Evolutionary conservation across 805 yeast genomes (phyloP).

Genomic region (Myxozyma sirexii): DNA sequence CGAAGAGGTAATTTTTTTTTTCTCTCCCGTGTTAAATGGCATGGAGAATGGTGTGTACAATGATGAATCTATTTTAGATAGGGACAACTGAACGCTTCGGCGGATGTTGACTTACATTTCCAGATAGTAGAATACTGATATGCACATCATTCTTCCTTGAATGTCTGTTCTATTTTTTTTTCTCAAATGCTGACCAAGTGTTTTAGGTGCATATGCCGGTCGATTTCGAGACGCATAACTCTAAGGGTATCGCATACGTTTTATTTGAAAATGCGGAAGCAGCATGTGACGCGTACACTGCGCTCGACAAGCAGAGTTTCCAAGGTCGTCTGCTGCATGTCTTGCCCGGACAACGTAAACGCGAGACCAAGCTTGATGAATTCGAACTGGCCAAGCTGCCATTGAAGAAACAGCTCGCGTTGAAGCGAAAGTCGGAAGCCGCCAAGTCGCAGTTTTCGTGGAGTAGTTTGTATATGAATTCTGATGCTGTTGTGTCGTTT

Average conservation of each 20-base stretch:
- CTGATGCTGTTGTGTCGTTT: constrained; percentile 87
- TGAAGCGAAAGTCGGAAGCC: constrained; percentile 83
- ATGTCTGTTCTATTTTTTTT: not conserved
- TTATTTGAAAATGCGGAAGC: constrained; percentile 67
- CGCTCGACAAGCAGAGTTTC: constrained; percentile 82
- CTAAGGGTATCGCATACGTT: constrained; percentile 91
- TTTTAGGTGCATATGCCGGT: constrained; percentile 77
- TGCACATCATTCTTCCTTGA: no score
- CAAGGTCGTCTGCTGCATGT: constrained; percentile 94
- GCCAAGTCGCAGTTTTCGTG: constrained; percentile 86
- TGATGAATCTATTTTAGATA: constrained; percentile 35
- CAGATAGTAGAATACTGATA: constrained; percentile 34
- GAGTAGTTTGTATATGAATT: constrained; percentile 90
- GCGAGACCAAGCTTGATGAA: constrained; percentile 83
- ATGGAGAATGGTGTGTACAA: not conserved
- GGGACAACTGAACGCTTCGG: constrained; percentile 38
- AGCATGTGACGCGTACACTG: constrained; percentile 74
- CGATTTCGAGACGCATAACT: constrained; percentile 84
- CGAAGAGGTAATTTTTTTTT: constrained; percentile 59
- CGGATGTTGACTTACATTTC: constrained; percentile 33
- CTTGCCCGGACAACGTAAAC: constrained; percentile 80
- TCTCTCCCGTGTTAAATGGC: no score
- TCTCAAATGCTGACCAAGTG: not conserved
- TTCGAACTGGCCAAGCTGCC: constrained; percentile 90
- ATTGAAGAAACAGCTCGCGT: constrained; percentile 83